Base-by-base conservation (phyloP, 345 rosid species). In the Citrus sinensis region DNA sequence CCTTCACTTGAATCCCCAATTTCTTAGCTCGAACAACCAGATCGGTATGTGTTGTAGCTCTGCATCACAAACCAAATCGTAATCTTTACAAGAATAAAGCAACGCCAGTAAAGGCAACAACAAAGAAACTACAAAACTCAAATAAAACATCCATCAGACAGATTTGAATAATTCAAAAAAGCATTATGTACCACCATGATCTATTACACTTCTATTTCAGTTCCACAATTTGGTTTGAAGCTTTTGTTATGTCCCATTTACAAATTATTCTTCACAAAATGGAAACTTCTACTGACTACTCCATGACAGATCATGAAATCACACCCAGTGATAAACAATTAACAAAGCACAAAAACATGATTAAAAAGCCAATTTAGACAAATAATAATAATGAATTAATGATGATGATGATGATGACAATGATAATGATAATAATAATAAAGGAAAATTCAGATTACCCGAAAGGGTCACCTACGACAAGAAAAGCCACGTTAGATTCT, bases 391-490 rank as follows among this genome's bases (percentile, higher is more conserved):
- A 32, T 32, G 24, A 24, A 24, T 24, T 24, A 4, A 32, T 32
- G 34, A 32, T 32, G 32, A 30, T 32, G 32, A 30, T 32, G 34
- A 32, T 0, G 5, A 32, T 0, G 0, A 32, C 34, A 32, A 32
- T 32, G 34, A 32, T 32, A 32, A 32, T 32, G 5, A 54, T 2
- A 11, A 39, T 4, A 74, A 74, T 0, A 63, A 39, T 2, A 39
- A 74, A 39, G 49, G 10, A 1, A 16, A 56, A 11, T 19, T 5
- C 2, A 60, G n/a, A 71, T 34, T 83, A 93, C 97, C 99, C 98
- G 29, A 93, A 95, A 79, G 99, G 99, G 77, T 95, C 98, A 1
- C 99, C 98, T 35, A 95, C 98, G 78, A 95, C 98, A 37, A 95
- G 98, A 56, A 95, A 93, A 74, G 94, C 94, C 22, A 92, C 83